Conservation (phyloP, 768 basidiomycete genomes). For the Lactarius akahatsu region DNA sequence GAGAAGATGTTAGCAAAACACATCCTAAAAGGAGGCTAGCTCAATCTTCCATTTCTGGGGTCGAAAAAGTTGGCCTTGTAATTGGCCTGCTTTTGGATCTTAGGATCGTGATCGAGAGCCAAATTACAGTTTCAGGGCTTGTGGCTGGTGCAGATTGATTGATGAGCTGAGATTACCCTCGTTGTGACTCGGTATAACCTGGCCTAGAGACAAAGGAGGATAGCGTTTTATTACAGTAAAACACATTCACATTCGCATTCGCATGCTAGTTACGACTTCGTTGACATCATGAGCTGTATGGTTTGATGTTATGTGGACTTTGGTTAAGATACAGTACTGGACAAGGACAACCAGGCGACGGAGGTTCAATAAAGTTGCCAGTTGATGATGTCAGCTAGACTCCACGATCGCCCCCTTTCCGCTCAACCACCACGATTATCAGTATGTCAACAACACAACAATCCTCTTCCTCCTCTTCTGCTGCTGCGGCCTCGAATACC, state of each 20-base stretch:
- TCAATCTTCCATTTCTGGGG: neutral
- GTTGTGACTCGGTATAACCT: neutral
- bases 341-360: neutral
- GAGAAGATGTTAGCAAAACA: neutral
- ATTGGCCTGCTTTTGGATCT: neutral
- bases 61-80: neutral
- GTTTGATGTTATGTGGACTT: neutral
- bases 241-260: too few species aligned
- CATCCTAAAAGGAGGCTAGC: neutral
- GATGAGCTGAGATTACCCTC: neutral
- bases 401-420: constrained; percentile 1
- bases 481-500: neutral
- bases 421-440: constrained; percentile 4
- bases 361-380: neutral
- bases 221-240: too few species aligned
- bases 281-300: neutral
- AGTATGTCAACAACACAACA: neutral
- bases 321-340: neutral
- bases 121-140: neutral
- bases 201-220: neutral
- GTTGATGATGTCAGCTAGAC: constrained; percentile 3
- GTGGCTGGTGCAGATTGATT: neutral
- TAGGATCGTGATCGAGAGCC: neutral
- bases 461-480: neutral
- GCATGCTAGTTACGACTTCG: too few species aligned